phyloP scores from a whole-genome alignment of 164 flowering plant genomes.

The Brasenia schreberi region DNA sequence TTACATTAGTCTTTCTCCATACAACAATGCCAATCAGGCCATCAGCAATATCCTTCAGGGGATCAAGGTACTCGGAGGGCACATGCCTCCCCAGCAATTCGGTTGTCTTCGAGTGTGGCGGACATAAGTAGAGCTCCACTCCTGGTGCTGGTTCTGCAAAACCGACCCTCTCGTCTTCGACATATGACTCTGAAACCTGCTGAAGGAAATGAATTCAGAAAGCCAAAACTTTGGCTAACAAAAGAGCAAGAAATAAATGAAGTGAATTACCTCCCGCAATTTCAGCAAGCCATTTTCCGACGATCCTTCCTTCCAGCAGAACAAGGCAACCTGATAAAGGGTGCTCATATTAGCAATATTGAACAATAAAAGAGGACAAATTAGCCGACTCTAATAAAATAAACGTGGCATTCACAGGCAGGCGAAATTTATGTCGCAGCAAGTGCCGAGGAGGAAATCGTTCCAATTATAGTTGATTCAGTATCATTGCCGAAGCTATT shows the following conservation, averaged over 20 bases:
- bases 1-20: slow-evolving; percentile 68
- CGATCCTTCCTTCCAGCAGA: slow-evolving; percentile 50
- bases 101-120: slow-evolving; percentile 34
- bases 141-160: slow-evolving; percentile 78
- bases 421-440: no score
- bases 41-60: slow-evolving; percentile 31
- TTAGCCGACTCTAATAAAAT: no score
- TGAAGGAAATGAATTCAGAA: background rate
- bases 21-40: slow-evolving; percentile 89
- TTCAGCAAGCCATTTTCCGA: slow-evolving; percentile 27
- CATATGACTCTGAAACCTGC: slow-evolving; percentile 65
- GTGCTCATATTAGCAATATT: background rate
- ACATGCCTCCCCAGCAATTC: slow-evolving; percentile 54
- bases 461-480: no score
- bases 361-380: no score
- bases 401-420: no score
- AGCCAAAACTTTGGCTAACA: background rate
- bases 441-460: no score
- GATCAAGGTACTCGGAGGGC: slow-evolving; percentile 37
- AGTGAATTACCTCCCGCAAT: slow-evolving; percentile 44
- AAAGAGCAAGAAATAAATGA: background rate
- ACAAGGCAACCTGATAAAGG: slow-evolving; percentile 39
- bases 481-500: no score
- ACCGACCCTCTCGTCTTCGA: slow-evolving; percentile 73
- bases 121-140: slow-evolving; percentile 75